phyloP scores from a whole-genome alignment of 768 basidiomycete species.

The Candolleomyces efflorescens region DNA sequence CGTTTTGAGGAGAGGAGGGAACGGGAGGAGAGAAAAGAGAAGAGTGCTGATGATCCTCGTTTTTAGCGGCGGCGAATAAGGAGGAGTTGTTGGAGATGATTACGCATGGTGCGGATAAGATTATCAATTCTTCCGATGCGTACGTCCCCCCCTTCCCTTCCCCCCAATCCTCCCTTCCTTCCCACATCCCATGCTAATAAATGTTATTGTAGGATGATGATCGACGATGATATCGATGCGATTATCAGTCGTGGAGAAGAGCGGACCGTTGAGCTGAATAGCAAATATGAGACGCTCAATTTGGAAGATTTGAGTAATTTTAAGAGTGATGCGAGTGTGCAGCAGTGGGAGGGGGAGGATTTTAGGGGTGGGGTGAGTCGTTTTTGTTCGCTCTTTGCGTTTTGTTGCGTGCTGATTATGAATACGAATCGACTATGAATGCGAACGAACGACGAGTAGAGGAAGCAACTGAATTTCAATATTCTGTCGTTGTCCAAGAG shows the following conservation, averaged over 20 bases:
- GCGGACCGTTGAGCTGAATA: constrained; percentile 81
- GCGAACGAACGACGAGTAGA: constrained; percentile 43
- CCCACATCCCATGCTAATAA: background rate
- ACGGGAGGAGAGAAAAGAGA: too few species aligned
- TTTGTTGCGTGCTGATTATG: background rate
- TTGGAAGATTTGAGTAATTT: constrained; percentile 96
- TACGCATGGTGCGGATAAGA: constrained; percentile 94
- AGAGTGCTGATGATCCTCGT: background rate
- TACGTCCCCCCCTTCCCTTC: constrained; percentile 29
- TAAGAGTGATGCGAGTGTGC: constrained; percentile 87
- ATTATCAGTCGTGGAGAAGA: constrained; percentile 92
- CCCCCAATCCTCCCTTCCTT: background rate
- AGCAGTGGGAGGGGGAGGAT: constrained; percentile 96
- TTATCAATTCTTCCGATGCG: constrained; percentile 80
- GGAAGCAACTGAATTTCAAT: constrained; percentile 69
- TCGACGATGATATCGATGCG: constrained; percentile 90
- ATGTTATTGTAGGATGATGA: constrained; percentile 51
- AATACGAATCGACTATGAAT: too few species aligned
- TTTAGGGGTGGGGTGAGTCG: constrained; percentile 67
- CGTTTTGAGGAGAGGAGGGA: too few species aligned
- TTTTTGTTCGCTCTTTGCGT: background rate
- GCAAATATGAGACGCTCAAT: constrained; percentile 89
- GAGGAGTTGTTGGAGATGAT: constrained; percentile 99
- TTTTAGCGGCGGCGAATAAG: constrained; percentile 83
- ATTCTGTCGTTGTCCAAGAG: constrained; percentile 88